Conservation (phyloP, 768 basidiomycete genomes). For the Cyclocybe cylindracea region DNA sequence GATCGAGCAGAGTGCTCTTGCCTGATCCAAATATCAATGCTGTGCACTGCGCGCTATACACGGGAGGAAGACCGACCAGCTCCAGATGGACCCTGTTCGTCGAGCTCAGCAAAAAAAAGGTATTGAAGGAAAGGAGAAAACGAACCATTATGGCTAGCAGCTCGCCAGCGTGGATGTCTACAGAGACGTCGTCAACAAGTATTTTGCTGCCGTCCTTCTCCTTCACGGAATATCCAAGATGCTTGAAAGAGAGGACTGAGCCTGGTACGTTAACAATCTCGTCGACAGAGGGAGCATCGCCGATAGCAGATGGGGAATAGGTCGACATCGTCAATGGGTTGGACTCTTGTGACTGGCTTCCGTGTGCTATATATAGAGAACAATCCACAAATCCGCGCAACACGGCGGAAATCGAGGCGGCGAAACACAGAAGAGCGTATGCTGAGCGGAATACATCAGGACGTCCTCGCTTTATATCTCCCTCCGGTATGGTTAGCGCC, state of each 20-base stretch:
- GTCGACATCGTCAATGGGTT: not conserved
- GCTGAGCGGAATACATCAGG: no score
- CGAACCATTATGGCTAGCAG: conserved; percentile 43
- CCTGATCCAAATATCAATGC: conserved; percentile 21
- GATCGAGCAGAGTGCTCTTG: conserved; percentile 46
- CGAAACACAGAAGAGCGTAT: no score
- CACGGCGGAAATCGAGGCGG: no score
- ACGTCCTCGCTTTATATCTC: no score
- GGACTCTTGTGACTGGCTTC: no score
- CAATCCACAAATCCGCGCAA: no score
- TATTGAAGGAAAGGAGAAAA: not conserved
- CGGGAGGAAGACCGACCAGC: conserved; percentile 29
- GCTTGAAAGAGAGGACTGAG: conserved; percentile 33
- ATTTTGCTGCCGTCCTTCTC: conserved; percentile 22
- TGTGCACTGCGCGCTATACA: not conserved
- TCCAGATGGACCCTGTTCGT: conserved; percentile 41
- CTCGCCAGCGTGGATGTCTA: conserved; percentile 39
- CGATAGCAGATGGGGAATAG: not conserved
- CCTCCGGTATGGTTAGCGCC: no score
- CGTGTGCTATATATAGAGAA: no score
- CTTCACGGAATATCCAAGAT: conserved; percentile 33
- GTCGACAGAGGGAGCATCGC: no score
- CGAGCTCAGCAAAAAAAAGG: not conserved
- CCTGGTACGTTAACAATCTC: conserved; percentile 4
- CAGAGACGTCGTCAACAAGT: conserved; percentile 41